Percentiles rank a stretch among this genome's conserved stretches.
These are phyloP conservation scores for Candida sonorensis DNA, from an alignment of 805 yeast species.

Conservation along the genomic window DNA sequence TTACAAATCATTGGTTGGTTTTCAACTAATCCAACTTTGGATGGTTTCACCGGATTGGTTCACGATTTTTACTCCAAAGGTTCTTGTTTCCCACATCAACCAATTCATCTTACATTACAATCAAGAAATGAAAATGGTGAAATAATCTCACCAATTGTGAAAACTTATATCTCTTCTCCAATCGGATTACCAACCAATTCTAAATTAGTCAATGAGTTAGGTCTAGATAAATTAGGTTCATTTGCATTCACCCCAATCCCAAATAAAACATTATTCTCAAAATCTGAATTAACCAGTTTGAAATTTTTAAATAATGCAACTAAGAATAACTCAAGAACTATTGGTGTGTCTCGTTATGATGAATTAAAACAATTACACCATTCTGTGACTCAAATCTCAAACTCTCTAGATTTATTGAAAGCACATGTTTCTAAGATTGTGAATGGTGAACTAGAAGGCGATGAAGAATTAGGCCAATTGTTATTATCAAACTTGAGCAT, in stretches of 20 bases:
- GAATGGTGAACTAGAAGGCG: conserved; percentile 37
- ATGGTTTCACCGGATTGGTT: conserved; percentile 66
- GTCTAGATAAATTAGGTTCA: conserved; percentile 34
- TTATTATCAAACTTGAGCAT: conserved; percentile 51
- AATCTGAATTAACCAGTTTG: conserved; percentile 54
- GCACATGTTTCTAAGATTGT: conserved; percentile 39
- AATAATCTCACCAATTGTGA: conserved; percentile 46
- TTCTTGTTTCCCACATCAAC: conserved; percentile 68
- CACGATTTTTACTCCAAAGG: conserved; percentile 76
- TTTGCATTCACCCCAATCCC: conserved; percentile 75
- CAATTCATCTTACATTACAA: conserved; percentile 71
- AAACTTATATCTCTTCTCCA: conserved; percentile 72
- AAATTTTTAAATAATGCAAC: conserved; percentile 37
- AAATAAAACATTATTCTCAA: conserved; percentile 50
- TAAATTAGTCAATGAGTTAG: conserved; percentile 28
- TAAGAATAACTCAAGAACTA: conserved; percentile 24
- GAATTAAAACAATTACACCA: conserved; percentile 39
- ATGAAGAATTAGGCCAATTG: conserved; percentile 58
- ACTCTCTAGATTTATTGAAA: conserved; percentile 43
- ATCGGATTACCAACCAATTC: conserved; percentile 48
- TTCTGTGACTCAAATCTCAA: conserved; percentile 39
- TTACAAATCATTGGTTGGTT: conserved; percentile 84
- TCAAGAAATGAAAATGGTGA: conserved; percentile 42
- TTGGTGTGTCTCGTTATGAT: conserved; percentile 29
- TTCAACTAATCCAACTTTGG: conserved; percentile 51